phyloP scores from a whole-genome alignment of 2,329 filamentous ascomycete species.

The Tolypocladium pustulatum region DNA sequence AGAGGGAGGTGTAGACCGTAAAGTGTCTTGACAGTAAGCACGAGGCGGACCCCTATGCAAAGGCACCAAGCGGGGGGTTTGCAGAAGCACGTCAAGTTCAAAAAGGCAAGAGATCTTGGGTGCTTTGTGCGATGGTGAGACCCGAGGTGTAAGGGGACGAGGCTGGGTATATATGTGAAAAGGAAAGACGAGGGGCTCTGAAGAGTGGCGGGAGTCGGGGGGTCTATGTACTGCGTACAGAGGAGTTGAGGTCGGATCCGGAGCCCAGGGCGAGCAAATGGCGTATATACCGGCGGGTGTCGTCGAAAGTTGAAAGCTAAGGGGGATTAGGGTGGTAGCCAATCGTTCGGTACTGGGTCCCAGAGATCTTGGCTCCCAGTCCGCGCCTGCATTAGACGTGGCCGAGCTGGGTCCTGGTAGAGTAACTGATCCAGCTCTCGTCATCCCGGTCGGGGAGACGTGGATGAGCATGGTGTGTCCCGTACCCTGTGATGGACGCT shows the following conservation, averaged over 20 bases:
- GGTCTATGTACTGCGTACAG: slow-evolving; percentile 10
- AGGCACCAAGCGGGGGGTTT: no score
- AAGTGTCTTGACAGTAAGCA: neutral
- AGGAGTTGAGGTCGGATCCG: neutral
- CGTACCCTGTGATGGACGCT: slow-evolving; percentile 1
- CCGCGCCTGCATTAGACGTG: slow-evolving; percentile 7
- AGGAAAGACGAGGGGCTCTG: slow-evolving; percentile 7
- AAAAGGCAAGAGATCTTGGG: neutral
- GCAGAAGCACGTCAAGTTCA: neutral
- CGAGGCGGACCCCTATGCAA: neutral
- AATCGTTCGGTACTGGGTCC: slow-evolving; percentile 18
- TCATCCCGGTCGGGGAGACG: slow-evolving; percentile 7
- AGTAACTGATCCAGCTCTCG: slow-evolving; percentile 14
- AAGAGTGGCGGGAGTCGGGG: slow-evolving; percentile 8
- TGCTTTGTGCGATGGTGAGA: slow-evolving; percentile 6
- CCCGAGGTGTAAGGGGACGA: slow-evolving; percentile 3
- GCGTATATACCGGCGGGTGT: neutral
- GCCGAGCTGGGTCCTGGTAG: slow-evolving; percentile 7
- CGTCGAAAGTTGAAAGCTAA: slow-evolving; percentile 6
- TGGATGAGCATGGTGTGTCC: neutral
- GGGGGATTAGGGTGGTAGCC: slow-evolving; percentile 20
- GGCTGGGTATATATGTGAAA: slow-evolving; percentile 9
- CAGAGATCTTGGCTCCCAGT: slow-evolving; percentile 17
- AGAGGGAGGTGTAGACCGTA: neutral
- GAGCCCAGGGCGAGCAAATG: slow-evolving; percentile 1